Base-by-base conservation (phyloP, 805 yeast species). In the Saccharomycopsis microspora region DNA sequence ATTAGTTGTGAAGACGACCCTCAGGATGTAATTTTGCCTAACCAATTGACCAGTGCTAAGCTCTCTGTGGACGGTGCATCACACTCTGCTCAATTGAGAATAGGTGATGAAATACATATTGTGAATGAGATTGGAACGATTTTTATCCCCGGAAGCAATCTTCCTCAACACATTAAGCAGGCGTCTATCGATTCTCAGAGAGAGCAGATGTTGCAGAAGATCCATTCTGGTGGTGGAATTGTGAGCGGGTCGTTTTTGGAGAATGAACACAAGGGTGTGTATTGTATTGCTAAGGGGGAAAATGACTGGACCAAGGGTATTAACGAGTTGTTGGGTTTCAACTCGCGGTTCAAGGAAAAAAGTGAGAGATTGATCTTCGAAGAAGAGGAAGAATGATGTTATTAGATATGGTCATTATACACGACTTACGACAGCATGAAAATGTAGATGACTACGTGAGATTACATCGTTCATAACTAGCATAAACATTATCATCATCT, bases 291-390 rank as follows among this genome's bases (percentile, higher is more conserved):
- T 0, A 74, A 79, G 51, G 72, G 82, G 5, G 86, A 81, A 53
- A 82, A 83, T 54, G 97, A 90, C 60, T 90, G 97, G 97, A 88
- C 89, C 1, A 75, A 75, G 49, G 95, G 95, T 34, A 79, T 90
- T 47, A 90, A 89, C 58, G 89, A 85, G 56, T 70, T 89, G 50
- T 64, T 89, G 41, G 96, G 97, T 1, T 89, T 89, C 71, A 89
- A 89, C 61, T 79, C 88, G 8, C 75, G 87, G 47, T 89, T 89
- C 61, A 80, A 82, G 56, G 72, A 73, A 49, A 64, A n/a, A 6
- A 27, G 46, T 9, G 42, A 42, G 35, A 43, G 50, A 47, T 37
- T 8, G 34, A 7, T 9, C 8, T 41, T 7, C 3, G 43, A 10
- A 5, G 28, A 31, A 30, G 44, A 30, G 10, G 44, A 42, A 19